phyloP scores from a whole-genome alignment of 2,329 filamentous ascomycete genomes.

The Colletotrichum sp. region DNA sequence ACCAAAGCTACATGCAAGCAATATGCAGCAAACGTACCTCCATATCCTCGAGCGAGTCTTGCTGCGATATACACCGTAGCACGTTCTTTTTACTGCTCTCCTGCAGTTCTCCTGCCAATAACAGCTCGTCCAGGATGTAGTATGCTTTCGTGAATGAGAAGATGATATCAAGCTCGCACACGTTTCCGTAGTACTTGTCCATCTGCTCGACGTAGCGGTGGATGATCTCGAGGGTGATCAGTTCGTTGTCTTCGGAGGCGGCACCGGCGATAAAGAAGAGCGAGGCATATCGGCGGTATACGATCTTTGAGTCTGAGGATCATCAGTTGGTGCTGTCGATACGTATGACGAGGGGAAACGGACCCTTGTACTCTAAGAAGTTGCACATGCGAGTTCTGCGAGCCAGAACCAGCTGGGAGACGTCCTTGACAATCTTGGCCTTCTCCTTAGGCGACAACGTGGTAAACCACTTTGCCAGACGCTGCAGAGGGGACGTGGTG shows the following conservation, averaged over 20 bases:
- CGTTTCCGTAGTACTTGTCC: conserved; percentile 99
- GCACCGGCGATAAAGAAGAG: conserved; percentile 99
- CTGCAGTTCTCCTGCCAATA: conserved; percentile 95
- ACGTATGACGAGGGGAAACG: neutral
- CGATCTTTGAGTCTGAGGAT: conserved; percentile 87
- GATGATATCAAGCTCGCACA: conserved; percentile 99
- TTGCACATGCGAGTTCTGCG: conserved; percentile 99
- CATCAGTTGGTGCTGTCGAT: neutral
- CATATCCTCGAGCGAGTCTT: conserved; percentile 98
- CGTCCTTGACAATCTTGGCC: conserved; percentile 99
- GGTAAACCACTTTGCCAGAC: conserved; percentile 99
- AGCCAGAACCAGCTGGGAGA: conserved; percentile 95
- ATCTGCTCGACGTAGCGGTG: conserved; percentile 99
- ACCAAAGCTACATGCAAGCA: neutral
- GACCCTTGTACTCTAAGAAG: conserved; percentile 99
- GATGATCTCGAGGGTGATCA: conserved; percentile 98
- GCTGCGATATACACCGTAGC: conserved; percentile 91
- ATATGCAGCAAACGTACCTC: conserved; percentile 75
- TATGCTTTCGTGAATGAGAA: conserved; percentile 99
- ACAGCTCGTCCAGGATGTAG: conserved; percentile 96
- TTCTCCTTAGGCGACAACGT: conserved; percentile 98
- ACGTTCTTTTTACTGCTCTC: conserved; percentile 99
- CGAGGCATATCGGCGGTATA: conserved; percentile 97
- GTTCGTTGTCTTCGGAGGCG: conserved; percentile 95
- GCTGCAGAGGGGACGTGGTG: conserved; percentile 57